Conservation (phyloP, 2,329 filamentous ascomycete genomes). For the Pseudocercospora pini-densiflorae region DNA sequence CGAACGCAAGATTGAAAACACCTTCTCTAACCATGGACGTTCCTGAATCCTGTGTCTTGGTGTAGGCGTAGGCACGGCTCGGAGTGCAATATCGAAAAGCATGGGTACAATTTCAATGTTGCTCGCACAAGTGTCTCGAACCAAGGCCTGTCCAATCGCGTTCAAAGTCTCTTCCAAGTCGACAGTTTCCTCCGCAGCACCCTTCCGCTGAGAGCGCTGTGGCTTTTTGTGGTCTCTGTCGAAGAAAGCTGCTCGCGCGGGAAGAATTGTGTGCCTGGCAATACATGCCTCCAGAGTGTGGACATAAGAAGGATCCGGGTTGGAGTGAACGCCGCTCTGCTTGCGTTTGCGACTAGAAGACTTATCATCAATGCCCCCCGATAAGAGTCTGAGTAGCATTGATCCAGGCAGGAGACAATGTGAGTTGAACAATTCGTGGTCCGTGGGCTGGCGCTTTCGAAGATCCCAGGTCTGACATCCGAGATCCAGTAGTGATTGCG, state of each 20-base stretch:
- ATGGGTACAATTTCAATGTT: slow-evolving; percentile 23
- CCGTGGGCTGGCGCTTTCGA: slow-evolving; percentile 28
- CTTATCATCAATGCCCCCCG: not conserved
- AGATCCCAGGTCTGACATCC: slow-evolving; percentile 34
- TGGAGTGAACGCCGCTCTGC: slow-evolving; percentile 7
- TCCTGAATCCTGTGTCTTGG: slow-evolving; percentile 47
- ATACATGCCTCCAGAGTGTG: slow-evolving; percentile 35
- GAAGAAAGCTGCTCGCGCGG: slow-evolving; percentile 46
- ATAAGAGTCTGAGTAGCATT: slow-evolving; percentile 21
- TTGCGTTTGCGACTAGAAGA: slow-evolving; percentile 29
- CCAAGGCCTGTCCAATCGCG: slow-evolving; percentile 10
- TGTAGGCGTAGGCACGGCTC: slow-evolving; percentile 46
- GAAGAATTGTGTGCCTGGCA: slow-evolving; percentile 49
- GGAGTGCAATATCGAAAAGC: slow-evolving; percentile 48
- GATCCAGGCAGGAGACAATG: slow-evolving; percentile 33
- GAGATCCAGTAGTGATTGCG: slow-evolving; percentile 22
- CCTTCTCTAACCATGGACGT: slow-evolving; percentile 50
- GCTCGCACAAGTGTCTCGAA: not conserved
- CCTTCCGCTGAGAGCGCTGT: not conserved
- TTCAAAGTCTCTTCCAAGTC: slow-evolving; percentile 2
- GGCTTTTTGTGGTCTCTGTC: slow-evolving; percentile 19
- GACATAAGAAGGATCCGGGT: not conserved
- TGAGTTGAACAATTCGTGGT: slow-evolving; percentile 35
- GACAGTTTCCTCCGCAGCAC: not conserved
- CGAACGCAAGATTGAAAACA: slow-evolving; percentile 44